Evolutionary conservation across 2,329 filamentous ascomycete species (phyloP), one percentile per base, ranked within the genome.

Genomic region (Alternaria burnsii): DNA sequence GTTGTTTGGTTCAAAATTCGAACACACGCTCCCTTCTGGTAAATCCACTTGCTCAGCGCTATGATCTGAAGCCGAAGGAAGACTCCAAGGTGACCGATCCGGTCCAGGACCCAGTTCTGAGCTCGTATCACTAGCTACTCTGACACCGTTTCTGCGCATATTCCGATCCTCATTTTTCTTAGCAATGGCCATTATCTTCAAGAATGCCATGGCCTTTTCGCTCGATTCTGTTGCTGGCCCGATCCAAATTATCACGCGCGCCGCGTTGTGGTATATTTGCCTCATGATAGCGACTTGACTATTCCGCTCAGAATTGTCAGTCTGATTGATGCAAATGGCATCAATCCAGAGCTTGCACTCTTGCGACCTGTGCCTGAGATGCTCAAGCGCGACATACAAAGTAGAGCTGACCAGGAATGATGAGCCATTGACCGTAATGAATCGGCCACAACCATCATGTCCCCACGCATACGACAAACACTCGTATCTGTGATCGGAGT

Each of bases 251-350:
- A 46, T 1, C 1, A 46, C 43, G n/a, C 43, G 26, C 26, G 16
- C 28, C 9, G 43, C 43, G 18, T 46, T 46, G 4, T 12, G n/a
- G 24, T 46, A 46, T 18, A 46, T 46, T 26, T 46, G 28, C 1
- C 26, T 46, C 43, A 46, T 46, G 10, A 46, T 46, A 30, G 43
- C 43, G 5, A 46, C 43, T 30, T 46, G 43, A 30, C 26, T 46
- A 3, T 46, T 46, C 0, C 43, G 43, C 43, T 46, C 43, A 18
- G 43, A 10, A 2, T 14, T 14, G 9, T 46, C n/a, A 18, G 32
- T 6, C 32, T 36, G 32, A 16, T 36, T 1, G 32, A 36, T 36
- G 32, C 32, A 36, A 36, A 36, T 10, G 28, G 44, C 44, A 3
- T 47, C 44, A 14, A 32, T 47, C 44, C 44, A 47, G 12, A 47